A percentile compares a stretch with the other conserved stretches of the same genome.
Conservation (phyloP, 1,284 basidiomycete genomes). For the Phellopilus nigrolimitatus region DNA sequence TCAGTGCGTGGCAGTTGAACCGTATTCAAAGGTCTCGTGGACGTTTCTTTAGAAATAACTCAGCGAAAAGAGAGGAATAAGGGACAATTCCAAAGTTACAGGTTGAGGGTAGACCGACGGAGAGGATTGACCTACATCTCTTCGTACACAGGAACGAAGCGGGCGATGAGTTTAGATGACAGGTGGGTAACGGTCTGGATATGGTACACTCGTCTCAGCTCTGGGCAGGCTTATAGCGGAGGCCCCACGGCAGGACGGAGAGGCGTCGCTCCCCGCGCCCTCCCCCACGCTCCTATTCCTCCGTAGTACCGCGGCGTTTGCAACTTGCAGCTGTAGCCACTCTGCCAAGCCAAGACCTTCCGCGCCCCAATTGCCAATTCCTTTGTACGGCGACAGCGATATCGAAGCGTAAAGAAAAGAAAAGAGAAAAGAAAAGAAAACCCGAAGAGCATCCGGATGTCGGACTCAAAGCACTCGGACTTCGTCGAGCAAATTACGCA, state of each 20-base stretch:
- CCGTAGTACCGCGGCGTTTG: not conserved
- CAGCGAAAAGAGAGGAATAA: no score
- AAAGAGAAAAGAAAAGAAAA: not conserved
- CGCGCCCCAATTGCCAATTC: not conserved
- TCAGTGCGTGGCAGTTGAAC: no score
- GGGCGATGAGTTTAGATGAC: no score
- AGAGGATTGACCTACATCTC: no score
- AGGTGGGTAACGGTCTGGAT: no score
- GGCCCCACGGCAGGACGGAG: not conserved
- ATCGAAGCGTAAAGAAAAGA: not conserved
- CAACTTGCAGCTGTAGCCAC: not conserved
- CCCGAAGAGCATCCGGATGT: slow-evolving; percentile 11
- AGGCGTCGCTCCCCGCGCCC: not conserved
- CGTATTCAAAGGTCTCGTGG: no score
- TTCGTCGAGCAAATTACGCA: slow-evolving; percentile 16
- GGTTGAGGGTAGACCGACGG: no score
- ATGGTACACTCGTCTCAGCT: no score
- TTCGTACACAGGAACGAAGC: no score
- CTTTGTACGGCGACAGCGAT: not conserved
- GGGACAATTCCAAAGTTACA: no score
- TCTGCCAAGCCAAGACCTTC: not conserved
- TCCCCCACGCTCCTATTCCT: not conserved
- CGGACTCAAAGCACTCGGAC: slow-evolving; percentile 20
- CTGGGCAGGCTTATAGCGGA: not conserved
- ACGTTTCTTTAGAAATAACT: no score